Evolutionary conservation across 257 asterid genomes (phyloP).

Genomic region (Schizonepeta tenuifolia): DNA sequence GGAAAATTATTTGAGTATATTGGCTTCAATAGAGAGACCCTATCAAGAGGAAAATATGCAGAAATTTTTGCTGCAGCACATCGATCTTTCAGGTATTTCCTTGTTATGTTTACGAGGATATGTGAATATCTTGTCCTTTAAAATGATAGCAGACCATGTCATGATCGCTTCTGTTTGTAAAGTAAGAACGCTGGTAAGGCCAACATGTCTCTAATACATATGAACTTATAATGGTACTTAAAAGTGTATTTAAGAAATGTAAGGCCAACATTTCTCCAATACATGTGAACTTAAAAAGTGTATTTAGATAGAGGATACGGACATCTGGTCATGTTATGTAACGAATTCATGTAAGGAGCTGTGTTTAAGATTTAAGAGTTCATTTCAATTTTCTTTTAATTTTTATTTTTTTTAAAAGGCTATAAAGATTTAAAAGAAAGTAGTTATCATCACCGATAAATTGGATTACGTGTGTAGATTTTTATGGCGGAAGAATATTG

Average conservation of each 20-base stretch:
- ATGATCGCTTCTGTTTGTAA: background rate
- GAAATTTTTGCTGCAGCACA: slow-evolving; percentile 91
- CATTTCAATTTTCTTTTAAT: background rate
- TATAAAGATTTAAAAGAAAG: background rate
- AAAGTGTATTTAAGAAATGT: too few species aligned
- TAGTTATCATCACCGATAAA: background rate
- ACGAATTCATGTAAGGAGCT: background rate
- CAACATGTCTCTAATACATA: background rate
- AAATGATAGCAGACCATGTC: background rate
- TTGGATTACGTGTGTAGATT: background rate
- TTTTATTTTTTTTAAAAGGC: background rate
- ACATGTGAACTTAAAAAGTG: too few species aligned
- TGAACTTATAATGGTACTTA: background rate
- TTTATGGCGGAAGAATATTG: background rate
- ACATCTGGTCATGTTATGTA: background rate
- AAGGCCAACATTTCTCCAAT: too few species aligned
- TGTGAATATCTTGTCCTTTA: background rate
- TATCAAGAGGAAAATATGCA: slow-evolving; percentile 88
- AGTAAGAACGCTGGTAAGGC: background rate
- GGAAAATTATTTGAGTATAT: slow-evolving; percentile 76
- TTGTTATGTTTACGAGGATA: slow-evolving; percentile 1
- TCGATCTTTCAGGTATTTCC: slow-evolving; percentile 80
- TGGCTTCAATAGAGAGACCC: slow-evolving; percentile 88
- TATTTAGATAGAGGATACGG: background rate
- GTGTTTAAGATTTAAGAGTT: background rate